Percentiles rank a stretch among this genome's conserved stretches.
Evolutionary conservation across 352 stramenopile genomes (phyloP).

Genomic region (Pythium graminicola): DNA sequence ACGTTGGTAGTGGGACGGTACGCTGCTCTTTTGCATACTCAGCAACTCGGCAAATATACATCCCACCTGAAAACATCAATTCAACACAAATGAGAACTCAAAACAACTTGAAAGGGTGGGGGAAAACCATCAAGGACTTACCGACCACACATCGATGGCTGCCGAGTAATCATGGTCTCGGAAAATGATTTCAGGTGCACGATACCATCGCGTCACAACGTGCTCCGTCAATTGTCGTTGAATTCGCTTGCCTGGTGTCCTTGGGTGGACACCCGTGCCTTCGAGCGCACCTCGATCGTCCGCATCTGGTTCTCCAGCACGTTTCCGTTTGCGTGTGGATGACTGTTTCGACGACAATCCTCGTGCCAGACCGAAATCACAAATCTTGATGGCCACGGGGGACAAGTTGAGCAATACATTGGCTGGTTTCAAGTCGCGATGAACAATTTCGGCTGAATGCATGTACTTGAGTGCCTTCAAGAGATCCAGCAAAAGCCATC

Average conservation of each 20-base stretch:
- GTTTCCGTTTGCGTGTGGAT: too few species aligned
- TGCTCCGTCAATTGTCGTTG: conserved; percentile 95
- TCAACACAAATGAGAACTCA: too few species aligned
- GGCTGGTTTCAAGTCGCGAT: conserved; percentile 85
- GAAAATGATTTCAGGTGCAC: conserved; percentile 94
- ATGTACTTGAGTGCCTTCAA: conserved; percentile 95
- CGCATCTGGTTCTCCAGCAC: conserved; percentile 68
- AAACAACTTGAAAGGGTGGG: too few species aligned
- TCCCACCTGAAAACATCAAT: too few species aligned
- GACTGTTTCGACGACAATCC: conserved; percentile 69
- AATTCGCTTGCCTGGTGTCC: conserved; percentile 65
- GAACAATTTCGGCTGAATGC: conserved; percentile 88
- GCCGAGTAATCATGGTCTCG: conserved; percentile 95
- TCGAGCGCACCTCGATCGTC: conserved; percentile 57
- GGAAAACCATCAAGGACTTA: too few species aligned
- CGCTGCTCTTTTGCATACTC: conserved; percentile 86
- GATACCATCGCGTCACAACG: conserved; percentile 98
- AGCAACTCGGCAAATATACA: conserved; percentile 90
- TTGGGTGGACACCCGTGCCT: too few species aligned
- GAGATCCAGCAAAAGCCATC: conserved; percentile 97
- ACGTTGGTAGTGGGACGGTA: conserved; percentile 77
- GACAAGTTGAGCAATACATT: conserved; percentile 88
- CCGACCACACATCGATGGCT: conserved; percentile 99
- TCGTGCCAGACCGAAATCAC: conserved; percentile 77
- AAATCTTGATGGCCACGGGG: conserved; percentile 85